Evolutionary conservation across 306 rosid genomes (phyloP).

Genomic region (Astragalus membranaceus): DNA sequence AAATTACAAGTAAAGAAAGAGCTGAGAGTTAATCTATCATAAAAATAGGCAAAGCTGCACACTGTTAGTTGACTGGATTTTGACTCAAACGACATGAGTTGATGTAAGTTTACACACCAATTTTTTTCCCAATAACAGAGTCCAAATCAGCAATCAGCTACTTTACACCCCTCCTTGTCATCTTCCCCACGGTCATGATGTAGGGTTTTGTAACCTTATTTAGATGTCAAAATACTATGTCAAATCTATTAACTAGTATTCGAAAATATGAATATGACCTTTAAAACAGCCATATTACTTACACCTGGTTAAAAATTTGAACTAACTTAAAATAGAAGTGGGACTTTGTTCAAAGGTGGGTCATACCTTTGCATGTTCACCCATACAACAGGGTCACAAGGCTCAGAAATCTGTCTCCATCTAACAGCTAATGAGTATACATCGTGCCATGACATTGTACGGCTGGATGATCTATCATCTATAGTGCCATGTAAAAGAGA

Average conservation of each 20-base stretch:
- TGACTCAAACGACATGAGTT: too few species aligned
- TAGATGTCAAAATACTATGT: background rate
- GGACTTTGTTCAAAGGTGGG: background rate
- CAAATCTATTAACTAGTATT: background rate
- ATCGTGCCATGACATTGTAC: slow-evolving; percentile 59
- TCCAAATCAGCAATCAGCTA: too few species aligned
- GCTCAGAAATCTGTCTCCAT: slow-evolving; percentile 90
- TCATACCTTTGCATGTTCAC: slow-evolving; percentile 84
- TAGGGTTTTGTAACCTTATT: background rate
- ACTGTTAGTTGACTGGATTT: too few species aligned
- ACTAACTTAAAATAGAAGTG: background rate
- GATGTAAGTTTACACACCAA: background rate
- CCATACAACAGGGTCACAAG: slow-evolving; percentile 90
- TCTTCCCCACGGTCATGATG: background rate
- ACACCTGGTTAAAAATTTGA: background rate
- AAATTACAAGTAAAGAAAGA: background rate
- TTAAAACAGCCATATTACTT: background rate
- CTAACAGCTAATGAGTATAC: slow-evolving; percentile 72
- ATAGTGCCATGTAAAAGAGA: slow-evolving; percentile 40
- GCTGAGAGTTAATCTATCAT: background rate
- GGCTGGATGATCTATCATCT: slow-evolving; percentile 62
- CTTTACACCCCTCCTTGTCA: background rate
- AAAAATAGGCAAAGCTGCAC: too few species aligned
- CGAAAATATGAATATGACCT: slow-evolving; percentile 10
- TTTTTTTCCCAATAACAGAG: too few species aligned